phyloP scores from a whole-genome alignment of 2,329 filamentous ascomycete species.

The Arthrobotrys sphaeroides region DNA sequence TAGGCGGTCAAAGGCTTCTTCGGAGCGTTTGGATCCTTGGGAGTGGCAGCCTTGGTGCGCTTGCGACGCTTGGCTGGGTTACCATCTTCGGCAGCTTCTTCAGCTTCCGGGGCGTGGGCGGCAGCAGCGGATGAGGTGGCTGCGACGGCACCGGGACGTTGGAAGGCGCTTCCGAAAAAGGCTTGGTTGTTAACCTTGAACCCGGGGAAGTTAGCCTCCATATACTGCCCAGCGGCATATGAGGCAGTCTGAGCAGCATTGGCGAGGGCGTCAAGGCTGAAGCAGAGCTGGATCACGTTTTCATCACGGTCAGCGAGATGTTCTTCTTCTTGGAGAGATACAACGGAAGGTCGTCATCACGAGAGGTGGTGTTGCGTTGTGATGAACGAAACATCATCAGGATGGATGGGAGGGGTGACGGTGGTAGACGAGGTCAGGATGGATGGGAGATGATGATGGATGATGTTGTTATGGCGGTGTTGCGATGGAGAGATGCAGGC shows the following conservation, averaged over 20 bases:
- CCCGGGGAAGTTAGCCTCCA: constrained; percentile 37
- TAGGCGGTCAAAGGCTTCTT: constrained; percentile 94
- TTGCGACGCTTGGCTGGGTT: constrained; percentile 62
- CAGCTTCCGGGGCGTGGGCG: constrained; percentile 17
- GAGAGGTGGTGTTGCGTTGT: not conserved
- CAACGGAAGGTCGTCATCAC: too few relatives aligned
- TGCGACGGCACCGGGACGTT: constrained; percentile 5
- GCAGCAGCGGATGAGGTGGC: not conserved
- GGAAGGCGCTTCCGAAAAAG: constrained; percentile 32
- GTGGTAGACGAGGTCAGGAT: constrained; percentile 4
- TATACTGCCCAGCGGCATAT: constrained; percentile 48
- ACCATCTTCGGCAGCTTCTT: constrained; percentile 35
- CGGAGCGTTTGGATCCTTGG: constrained; percentile 85
- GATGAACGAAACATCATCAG: not conserved
- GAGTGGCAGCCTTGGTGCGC: constrained; percentile 75
- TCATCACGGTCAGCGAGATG: not conserved
- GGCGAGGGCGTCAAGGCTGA: constrained; percentile 43
- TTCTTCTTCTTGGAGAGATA: too few relatives aligned
- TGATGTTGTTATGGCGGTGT: constrained; percentile 6
- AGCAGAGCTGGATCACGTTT: constrained; percentile 26
- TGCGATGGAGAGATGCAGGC: not conserved
- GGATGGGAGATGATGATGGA: not conserved
- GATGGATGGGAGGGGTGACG: not conserved
- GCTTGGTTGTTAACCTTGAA: constrained; percentile 14
- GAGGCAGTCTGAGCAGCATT: constrained; percentile 40